Percentiles rank a stretch among this genome's conserved stretches.
phyloP scores from a whole-genome alignment of 352 stramenopile genomes.

The Pythium rhizo-oryzae region DNA sequence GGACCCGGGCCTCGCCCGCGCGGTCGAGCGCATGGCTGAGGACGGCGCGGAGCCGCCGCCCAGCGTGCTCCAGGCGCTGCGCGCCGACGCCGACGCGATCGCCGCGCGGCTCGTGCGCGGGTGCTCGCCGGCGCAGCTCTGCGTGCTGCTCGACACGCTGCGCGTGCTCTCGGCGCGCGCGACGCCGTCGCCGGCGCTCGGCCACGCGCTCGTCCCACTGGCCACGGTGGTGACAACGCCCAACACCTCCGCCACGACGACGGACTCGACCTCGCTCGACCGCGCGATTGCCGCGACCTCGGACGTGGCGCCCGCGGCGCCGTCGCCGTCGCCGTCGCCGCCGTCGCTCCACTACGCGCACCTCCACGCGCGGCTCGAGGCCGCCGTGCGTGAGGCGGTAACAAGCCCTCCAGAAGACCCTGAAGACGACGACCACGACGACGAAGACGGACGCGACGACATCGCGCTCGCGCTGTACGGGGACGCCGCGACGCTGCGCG shows the following conservation, averaged over 20 bases:
- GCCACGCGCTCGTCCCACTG: no score
- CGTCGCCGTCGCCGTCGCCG: neutral
- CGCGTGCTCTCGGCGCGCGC: neutral
- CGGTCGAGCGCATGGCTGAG: constrained; percentile 10
- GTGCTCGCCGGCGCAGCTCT: constrained; percentile 7
- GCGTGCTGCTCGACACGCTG: constrained; percentile 15
- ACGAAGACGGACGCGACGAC: neutral
- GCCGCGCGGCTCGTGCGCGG: neutral
- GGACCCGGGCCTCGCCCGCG: neutral
- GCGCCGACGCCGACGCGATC: neutral
- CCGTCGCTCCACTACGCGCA: neutral
- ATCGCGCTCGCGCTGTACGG: constrained; percentile 2
- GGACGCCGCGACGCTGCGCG: constrained; percentile 1
- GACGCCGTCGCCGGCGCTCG: no score
- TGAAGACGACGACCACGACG: no score
- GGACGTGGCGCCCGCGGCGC: constrained; percentile 2
- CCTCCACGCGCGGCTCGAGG: neutral
- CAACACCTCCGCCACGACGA: no score
- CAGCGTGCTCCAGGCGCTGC: neutral
- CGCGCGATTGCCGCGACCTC: constrained; percentile 10
- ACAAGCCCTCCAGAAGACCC: no score
- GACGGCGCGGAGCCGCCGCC: constrained; percentile 1
- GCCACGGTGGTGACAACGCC: no score
- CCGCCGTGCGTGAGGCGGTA: neutral
- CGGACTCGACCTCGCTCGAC: no score